Evolutionary conservation across 768 basidiomycete species (phyloP).

Genomic region (Macrolepiota fuliginosa): DNA sequence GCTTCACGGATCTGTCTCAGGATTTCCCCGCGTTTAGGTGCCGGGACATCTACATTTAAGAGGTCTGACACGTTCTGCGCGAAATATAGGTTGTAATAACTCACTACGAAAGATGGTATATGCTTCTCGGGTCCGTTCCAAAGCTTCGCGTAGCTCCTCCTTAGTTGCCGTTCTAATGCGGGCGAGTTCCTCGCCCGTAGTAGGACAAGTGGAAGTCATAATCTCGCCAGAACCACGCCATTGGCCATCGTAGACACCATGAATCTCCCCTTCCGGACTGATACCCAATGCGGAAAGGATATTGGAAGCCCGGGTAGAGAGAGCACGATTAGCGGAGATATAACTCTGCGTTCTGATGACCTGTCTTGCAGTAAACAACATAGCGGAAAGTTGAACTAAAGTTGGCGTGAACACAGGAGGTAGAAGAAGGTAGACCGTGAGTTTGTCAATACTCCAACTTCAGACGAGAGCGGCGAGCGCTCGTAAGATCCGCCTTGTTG

Average conservation of each 20-base stretch:
- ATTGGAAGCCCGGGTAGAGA: slow-evolving; percentile 70
- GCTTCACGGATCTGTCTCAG: slow-evolving; percentile 85
- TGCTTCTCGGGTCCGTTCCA: slow-evolving; percentile 74
- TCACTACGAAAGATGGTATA: slow-evolving; percentile 61
- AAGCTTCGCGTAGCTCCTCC: slow-evolving; percentile 64
- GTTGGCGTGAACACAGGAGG: neutral
- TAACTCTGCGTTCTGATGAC: neutral
- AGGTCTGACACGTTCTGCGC: too few species aligned
- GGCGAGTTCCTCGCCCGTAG: slow-evolving; percentile 84
- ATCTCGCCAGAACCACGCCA: slow-evolving; percentile 80
- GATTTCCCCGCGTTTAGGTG: slow-evolving; percentile 86
- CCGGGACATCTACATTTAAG: slow-evolving; percentile 53
- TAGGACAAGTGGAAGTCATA: slow-evolving; percentile 72
- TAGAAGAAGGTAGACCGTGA: neutral
- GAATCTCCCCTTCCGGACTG: slow-evolving; percentile 49
- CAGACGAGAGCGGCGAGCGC: neutral
- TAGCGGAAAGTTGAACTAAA: neutral
- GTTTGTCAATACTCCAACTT: neutral
- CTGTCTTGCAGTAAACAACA: slow-evolving; percentile 6
- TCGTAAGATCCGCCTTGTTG: slow-evolving; percentile 9
- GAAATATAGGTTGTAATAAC: slow-evolving; percentile 11
- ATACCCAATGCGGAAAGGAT: slow-evolving; percentile 68
- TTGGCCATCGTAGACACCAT: slow-evolving; percentile 79
- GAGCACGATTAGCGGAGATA: slow-evolving; percentile 29
- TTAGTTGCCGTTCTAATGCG: slow-evolving; percentile 71